These are phyloP conservation scores for Cercospora sesami DNA, from an alignment of 2,329 filamentous ascomycete species.

Conservation along the genomic window DNA sequence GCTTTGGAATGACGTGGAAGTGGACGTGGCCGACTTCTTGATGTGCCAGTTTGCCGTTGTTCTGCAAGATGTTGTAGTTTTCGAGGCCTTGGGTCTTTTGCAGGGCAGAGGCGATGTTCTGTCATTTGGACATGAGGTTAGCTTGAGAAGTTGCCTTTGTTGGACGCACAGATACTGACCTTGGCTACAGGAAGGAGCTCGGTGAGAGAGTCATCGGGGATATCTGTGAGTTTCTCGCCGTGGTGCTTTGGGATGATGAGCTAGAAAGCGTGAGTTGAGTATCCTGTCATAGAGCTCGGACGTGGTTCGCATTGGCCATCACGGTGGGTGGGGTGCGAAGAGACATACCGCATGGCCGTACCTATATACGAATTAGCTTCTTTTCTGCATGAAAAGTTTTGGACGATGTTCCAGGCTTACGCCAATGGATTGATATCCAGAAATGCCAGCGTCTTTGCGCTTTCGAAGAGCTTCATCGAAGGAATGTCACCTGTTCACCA, in stretches of 20 bases:
- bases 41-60: constrained; percentile 89
- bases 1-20: constrained; percentile 98
- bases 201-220: constrained; percentile 80
- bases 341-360: constrained; percentile 78
- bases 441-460: constrained; percentile 89
- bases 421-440: constrained; percentile 86
- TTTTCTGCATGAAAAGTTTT: background rate
- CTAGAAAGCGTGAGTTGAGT: constrained; percentile 49
- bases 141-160: background rate
- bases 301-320: constrained; percentile 9
- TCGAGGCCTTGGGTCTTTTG: constrained; percentile 54
- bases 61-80: constrained; percentile 94
- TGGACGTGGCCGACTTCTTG: constrained; percentile 87
- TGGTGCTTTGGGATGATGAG: constrained; percentile 96
- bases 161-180: background rate
- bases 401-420: constrained; percentile 15
- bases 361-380: constrained; percentile 26
- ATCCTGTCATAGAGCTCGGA: background rate
- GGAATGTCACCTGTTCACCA: constrained; percentile 79
- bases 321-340: constrained; percentile 11
- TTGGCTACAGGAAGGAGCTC: constrained; percentile 88
- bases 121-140: background rate
- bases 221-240: constrained; percentile 85
- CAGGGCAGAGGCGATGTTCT: constrained; percentile 73
- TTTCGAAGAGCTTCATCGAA: constrained; percentile 94